Evolutionary conservation across 306 rosid genomes (phyloP).

Genomic region (Quercus cerris): DNA sequence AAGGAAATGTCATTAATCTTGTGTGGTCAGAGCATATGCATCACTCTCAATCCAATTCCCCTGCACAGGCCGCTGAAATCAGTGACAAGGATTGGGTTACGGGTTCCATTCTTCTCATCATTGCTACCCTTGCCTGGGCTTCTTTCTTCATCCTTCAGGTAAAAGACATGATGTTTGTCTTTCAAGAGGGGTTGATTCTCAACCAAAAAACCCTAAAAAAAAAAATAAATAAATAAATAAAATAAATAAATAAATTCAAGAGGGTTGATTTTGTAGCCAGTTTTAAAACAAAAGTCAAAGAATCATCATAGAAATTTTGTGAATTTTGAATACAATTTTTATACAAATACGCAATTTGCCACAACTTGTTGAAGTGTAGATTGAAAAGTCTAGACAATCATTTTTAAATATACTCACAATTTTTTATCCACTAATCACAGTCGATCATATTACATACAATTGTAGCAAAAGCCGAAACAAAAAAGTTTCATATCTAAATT

Average conservation of each 20-base stretch:
- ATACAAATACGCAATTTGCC: no score
- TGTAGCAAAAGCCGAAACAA: no score
- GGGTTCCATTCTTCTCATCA: slow-evolving; percentile 78
- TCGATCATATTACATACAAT: no score
- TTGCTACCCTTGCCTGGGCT: slow-evolving; percentile 86
- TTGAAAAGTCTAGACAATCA: no score
- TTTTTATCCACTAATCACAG: no score
- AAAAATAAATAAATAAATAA: no score
- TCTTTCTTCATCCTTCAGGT: slow-evolving; percentile 90
- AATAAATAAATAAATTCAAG: no score
- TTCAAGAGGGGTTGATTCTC: neutral
- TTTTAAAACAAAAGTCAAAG: no score
- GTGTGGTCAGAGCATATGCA: slow-evolving; percentile 46
- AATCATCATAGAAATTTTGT: neutral
- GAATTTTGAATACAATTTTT: neutral
- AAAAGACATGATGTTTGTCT: neutral
- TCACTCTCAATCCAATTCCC: slow-evolving; percentile 30
- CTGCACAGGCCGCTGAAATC: slow-evolving; percentile 19
- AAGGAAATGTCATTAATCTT: slow-evolving; percentile 67
- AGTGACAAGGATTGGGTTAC: slow-evolving; percentile 64
- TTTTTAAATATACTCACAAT: no score
- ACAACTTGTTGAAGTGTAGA: no score
- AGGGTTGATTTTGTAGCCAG: no score
- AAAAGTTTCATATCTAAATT: no score
- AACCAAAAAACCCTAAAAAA: neutral